Evolutionary conservation across 2,329 filamentous ascomycete genomes (phyloP).

Genomic region (Aspergillus ibericus): DNA sequence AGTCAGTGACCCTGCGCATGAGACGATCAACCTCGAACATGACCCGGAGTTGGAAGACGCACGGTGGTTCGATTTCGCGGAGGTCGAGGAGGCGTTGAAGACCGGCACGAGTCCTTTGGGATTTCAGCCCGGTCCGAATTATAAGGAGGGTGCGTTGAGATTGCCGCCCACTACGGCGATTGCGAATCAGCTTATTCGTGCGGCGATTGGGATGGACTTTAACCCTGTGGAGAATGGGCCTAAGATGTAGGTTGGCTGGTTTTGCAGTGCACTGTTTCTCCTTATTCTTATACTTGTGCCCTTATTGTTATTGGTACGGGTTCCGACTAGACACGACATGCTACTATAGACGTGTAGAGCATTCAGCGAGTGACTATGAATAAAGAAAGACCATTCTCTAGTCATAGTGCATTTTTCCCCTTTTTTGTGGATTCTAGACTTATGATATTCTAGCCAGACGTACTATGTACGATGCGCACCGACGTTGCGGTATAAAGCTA

Average conservation of each 20-base stretch:
- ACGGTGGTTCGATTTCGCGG: conserved; percentile 81
- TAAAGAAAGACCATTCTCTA: neutral
- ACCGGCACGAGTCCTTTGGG: conserved; percentile 68
- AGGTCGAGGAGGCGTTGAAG: conserved; percentile 72
- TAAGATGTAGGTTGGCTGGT: conserved; percentile 32
- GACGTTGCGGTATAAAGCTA: too few relatives aligned
- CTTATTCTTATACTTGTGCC: neutral
- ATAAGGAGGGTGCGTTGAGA: conserved; percentile 74
- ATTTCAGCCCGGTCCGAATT: conserved; percentile 62
- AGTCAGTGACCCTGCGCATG: conserved; percentile 70
- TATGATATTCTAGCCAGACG: too few relatives aligned
- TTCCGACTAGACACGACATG: neutral
- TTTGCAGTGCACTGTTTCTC: neutral
- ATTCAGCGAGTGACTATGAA: neutral
- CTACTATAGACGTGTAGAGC: neutral
- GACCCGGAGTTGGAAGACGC: conserved; percentile 91
- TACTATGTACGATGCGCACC: too few relatives aligned
- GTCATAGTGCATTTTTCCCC: neutral
- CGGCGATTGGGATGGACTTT: conserved; percentile 72
- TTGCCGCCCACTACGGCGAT: conserved; percentile 86
- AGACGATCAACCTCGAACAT: conserved; percentile 78
- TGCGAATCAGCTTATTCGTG: conserved; percentile 81
- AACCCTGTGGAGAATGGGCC: conserved; percentile 59
- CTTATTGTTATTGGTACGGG: neutral
- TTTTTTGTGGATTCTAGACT: neutral